Evolutionary conservation across 192 early-diverging fungal species (phyloP).

Genomic region (Coemansia pectinata): DNA sequence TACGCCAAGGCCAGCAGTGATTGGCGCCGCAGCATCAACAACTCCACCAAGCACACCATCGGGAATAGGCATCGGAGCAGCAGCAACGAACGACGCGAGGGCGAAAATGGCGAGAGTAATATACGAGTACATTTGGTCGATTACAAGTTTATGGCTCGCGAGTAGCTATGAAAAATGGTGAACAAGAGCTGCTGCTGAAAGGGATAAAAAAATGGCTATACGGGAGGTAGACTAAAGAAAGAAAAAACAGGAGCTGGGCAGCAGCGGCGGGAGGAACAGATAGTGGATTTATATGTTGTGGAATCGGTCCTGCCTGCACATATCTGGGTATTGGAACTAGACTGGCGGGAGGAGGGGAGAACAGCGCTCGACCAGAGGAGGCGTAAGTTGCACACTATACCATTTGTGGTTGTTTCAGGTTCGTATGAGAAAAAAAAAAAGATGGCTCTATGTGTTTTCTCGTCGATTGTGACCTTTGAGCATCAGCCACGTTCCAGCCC

Average conservation of each 20-base stretch:
- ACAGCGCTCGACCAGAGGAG: background rate
- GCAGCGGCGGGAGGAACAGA: background rate
- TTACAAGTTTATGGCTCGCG: background rate
- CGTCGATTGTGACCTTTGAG: too few species aligned
- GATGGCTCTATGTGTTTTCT: background rate
- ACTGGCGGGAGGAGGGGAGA: background rate
- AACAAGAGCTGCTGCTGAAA: background rate
- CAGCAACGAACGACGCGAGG: background rate
- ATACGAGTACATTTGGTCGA: background rate
- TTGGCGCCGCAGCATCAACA: slow-evolving; percentile 21
- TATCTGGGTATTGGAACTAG: background rate
- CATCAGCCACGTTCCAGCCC: background rate
- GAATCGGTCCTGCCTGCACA: background rate
- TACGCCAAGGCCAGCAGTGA: slow-evolving; percentile 10
- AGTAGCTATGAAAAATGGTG: background rate
- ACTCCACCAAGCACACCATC: slow-evolving; percentile 21
- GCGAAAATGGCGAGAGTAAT: slow-evolving; percentile 5
- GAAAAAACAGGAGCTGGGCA: background rate
- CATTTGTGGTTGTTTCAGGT: background rate
- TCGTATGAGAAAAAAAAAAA: background rate
- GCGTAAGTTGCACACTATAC: background rate
- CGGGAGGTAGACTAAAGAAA: slow-evolving; percentile 3
- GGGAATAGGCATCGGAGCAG: slow-evolving; percentile 14
- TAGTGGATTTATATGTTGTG: background rate
- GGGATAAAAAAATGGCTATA: background rate